Conservation (phyloP, 805 yeast species). For the Isabelozyma pseudorhagii region DNA sequence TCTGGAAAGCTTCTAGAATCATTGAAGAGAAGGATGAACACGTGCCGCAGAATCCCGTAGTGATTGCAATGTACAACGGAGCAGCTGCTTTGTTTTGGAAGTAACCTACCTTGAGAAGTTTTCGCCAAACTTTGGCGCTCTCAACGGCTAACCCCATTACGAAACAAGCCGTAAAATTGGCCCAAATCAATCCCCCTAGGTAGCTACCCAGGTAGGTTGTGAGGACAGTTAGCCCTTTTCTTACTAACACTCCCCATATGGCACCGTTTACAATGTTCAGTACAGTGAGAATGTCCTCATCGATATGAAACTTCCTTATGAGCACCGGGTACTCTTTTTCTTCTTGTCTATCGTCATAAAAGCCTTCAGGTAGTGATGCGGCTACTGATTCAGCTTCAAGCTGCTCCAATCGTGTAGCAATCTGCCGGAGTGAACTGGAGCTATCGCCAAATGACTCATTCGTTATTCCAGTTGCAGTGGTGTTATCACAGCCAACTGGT, state of each 20-base stretch:
- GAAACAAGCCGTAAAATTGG: slow-evolving; percentile 70
- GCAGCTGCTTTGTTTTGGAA: slow-evolving; percentile 35
- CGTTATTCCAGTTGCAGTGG: too few relatives aligned
- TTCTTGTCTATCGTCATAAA: slow-evolving; percentile 5
- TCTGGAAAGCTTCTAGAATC: slow-evolving; percentile 51
- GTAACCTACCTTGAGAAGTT: slow-evolving; percentile 9
- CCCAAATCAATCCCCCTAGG: slow-evolving; percentile 69
- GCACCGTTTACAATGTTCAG: slow-evolving; percentile 30
- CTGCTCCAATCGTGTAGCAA: slow-evolving; percentile 15
- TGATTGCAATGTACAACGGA: slow-evolving; percentile 55
- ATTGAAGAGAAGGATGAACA: slow-evolving; percentile 75
- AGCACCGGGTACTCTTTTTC: background rate
- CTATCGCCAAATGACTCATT: background rate
- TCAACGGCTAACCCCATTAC: slow-evolving; percentile 57
- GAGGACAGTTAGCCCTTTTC: slow-evolving; percentile 50
- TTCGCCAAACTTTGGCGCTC: slow-evolving; percentile 26
- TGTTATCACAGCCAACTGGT: too few relatives aligned
- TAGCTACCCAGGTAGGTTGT: slow-evolving; percentile 52
- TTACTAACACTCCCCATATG: slow-evolving; percentile 52
- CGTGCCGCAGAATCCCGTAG: slow-evolving; percentile 84
- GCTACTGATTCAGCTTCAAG: slow-evolving; percentile 21
- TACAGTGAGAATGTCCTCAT: background rate
- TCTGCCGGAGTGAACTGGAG: slow-evolving; percentile 2
- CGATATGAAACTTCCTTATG: background rate
- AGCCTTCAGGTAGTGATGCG: slow-evolving; percentile 24